phyloP scores from a whole-genome alignment of 495 filamentous ascomycete genomes.

The Aspergillus diversus region DNA sequence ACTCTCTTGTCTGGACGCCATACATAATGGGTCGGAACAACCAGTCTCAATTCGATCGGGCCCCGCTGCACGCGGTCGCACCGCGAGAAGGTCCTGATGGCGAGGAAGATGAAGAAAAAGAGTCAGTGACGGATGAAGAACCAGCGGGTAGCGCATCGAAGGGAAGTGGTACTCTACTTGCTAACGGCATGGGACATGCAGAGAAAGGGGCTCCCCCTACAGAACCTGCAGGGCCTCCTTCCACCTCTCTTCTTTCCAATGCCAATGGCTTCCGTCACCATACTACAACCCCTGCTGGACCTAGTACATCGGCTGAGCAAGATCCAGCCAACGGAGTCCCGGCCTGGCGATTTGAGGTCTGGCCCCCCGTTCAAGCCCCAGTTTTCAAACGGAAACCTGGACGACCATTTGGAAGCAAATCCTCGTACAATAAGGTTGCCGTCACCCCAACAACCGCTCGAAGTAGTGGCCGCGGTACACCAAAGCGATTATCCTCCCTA shows the following conservation, averaged over 20 bases:
- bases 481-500: constrained; percentile 38
- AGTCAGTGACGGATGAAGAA: constrained; percentile 35
- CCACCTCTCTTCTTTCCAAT: constrained; percentile 35
- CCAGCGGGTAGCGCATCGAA: constrained; percentile 24
- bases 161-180: constrained; percentile 25
- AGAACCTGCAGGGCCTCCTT: constrained; percentile 45
- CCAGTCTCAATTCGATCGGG: constrained; percentile 81
- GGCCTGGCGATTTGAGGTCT: constrained; percentile 80
- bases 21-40: constrained; percentile 93
- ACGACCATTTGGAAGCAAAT: constrained; percentile 46
- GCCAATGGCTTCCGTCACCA: constrained; percentile 38
- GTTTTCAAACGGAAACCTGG: constrained; percentile 48
- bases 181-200: constrained; percentile 29
- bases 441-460: constrained; percentile 36
- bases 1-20: constrained; percentile 90
- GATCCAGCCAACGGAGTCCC: constrained; percentile 62
- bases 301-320: constrained; percentile 19
- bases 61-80: constrained; percentile 83
- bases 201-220: constrained; percentile 20
- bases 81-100: constrained; percentile 73
- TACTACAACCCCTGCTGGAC: constrained; percentile 16
- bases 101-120: constrained; percentile 45
- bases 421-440: constrained; percentile 23
- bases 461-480: constrained; percentile 43
- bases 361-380: constrained; percentile 71